Conservation (phyloP, 768 basidiomycete genomes). For the Boletellus ananiceps region DNA sequence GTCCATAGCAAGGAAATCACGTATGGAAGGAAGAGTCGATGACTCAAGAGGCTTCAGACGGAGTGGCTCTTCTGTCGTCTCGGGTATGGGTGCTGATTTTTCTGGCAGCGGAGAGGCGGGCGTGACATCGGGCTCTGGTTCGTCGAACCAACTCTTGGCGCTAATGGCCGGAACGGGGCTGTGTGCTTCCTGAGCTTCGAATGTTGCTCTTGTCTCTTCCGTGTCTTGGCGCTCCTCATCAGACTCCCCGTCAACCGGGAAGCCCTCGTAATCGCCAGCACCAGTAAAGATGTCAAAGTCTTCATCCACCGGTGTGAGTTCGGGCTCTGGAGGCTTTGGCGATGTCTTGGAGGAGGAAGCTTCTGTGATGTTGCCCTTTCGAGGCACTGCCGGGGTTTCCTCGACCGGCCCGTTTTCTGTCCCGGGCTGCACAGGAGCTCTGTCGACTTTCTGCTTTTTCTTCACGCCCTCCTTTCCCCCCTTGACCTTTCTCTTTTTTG, state of each 20-base stretch:
- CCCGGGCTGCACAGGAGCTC: constrained; percentile 16
- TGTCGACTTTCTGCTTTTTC: constrained; percentile 54
- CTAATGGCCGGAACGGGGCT: background rate
- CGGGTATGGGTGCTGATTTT: constrained; percentile 4
- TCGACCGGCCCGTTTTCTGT: background rate
- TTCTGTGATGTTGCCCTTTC: background rate
- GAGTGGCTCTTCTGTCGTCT: constrained; percentile 32
- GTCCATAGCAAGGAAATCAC: constrained; percentile 77
- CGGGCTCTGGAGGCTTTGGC: constrained; percentile 12
- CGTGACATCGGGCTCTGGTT: constrained; percentile 31
- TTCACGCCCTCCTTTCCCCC: constrained; percentile 36
- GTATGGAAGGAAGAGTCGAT: constrained; percentile 80
- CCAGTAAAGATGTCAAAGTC: constrained; percentile 87
- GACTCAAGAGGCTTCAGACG: constrained; percentile 73
- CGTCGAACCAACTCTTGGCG: constrained; percentile 44
- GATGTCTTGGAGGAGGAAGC: constrained; percentile 5
- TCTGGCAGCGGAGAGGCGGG: background rate
- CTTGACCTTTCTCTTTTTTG: constrained; percentile 42
- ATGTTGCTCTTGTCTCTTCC: constrained; percentile 9
- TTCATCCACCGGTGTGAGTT: constrained; percentile 35
- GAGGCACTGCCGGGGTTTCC: background rate
- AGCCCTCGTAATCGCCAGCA: constrained; percentile 77
- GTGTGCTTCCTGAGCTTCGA: constrained; percentile 7
- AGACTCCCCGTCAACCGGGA: constrained; percentile 53
- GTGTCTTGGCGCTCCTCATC: constrained; percentile 30